phyloP scores from a whole-genome alignment of 164 flowering plant species.

The Kalanchoe fedtschenkoi region DNA sequence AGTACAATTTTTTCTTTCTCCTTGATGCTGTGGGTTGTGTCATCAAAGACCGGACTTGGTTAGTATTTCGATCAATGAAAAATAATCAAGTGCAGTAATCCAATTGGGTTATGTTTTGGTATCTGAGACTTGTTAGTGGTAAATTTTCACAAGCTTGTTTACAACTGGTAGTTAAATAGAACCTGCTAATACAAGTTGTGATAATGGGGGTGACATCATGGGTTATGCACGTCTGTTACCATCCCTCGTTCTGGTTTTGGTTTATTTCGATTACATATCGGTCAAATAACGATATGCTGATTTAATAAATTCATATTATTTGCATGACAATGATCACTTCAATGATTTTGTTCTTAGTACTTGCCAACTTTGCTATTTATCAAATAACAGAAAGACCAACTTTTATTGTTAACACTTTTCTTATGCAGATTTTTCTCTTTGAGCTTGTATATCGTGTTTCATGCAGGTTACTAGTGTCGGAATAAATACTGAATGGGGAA shows the following conservation, averaged over 20 bases:
- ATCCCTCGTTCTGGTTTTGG: not conserved
- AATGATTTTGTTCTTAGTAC: not conserved
- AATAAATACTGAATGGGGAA: conserved; percentile 94
- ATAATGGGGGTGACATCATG: not conserved
- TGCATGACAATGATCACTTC: not conserved
- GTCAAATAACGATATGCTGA: not conserved
- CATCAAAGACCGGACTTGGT: not conserved
- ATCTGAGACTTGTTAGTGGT: not conserved
- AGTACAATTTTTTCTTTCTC: not conserved
- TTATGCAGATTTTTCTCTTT: not conserved
- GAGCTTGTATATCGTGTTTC: not conserved
- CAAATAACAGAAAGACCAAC: not conserved
- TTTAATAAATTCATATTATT: not conserved
- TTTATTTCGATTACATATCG: not conserved
- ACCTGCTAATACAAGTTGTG: not conserved
- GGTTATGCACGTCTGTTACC: not conserved
- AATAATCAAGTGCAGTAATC: not conserved
- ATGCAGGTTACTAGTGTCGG: conserved; percentile 87
- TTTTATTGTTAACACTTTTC: not conserved
- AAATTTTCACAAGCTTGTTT: not conserved
- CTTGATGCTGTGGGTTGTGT: not conserved
- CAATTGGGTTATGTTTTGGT: not conserved
- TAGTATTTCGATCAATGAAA: not conserved
- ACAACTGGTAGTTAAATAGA: not conserved
- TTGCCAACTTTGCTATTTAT: not conserved